Evolutionary conservation across 2,329 filamentous ascomycete genomes (phyloP), one percentile per base, ranked within the genome.

Genomic region (Aspergillus fumigatus): DNA sequence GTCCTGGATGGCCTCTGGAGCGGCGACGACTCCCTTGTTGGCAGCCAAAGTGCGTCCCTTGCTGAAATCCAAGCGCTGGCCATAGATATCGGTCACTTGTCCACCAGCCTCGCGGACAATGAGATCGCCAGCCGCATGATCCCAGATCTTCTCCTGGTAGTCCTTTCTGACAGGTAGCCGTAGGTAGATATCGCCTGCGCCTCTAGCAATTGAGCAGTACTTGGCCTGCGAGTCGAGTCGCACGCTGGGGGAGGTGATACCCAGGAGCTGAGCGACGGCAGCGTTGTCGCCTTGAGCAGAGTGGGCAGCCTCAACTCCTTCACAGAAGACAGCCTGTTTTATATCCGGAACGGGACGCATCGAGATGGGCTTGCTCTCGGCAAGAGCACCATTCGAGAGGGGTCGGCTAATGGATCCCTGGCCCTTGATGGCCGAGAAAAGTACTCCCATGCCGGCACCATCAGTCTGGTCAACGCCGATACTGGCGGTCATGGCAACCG

Each of bases 111-210:
- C 95, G 56, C 92, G 83, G 43, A 97, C 94, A 64, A 99, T 92
- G 57, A 99, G 78, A 68, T 96, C 92, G 43, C 94, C 94, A 11
- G 93, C 94, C 19, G 94, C 94, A 74, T 99, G 94, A 72, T 99
- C 94, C 94, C 94, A 99, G 65, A 99, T 99, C 84, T 99, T 99
- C 82, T 99, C 94, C 73, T 96, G 86, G 78, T 99, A 99, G 53
- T 88, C 87, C 65, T 88, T 88, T 72, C 85, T 89, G 27, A 90
- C 88, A 3, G 94, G 94, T 57, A 99, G 79, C 53, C 95, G 85
- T 56, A 99, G 83, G 77, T 99, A 99, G 63, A 99, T 87, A 70
- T 99, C 94, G 51, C 92, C 94, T 4, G 92, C 92, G 48, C 94
- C 94, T 61, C 94, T 84, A 38, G 94, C 94, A 71, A 99, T 96